phyloP scores from a whole-genome alignment of 495 filamentous ascomycete genomes.

The Penicillium macrosclerotiorum region DNA sequence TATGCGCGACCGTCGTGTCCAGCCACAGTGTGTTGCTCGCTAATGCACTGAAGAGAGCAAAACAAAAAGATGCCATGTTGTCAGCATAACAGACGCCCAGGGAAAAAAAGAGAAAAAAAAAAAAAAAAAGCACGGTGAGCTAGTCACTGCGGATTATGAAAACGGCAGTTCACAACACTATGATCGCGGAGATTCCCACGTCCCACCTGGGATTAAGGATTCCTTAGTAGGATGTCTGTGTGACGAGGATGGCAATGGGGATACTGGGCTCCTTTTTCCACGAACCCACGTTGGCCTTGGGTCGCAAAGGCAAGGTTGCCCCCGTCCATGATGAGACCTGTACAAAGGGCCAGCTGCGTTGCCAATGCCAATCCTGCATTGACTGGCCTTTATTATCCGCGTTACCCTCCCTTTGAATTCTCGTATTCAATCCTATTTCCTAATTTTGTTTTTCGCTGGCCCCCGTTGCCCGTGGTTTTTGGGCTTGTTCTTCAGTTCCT shows the following conservation, averaged over 20 bases:
- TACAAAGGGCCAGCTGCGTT: conserved; percentile 21
- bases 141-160: too few relatives aligned
- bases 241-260: conserved; percentile 9
- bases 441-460: not conserved
- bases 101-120: too few relatives aligned
- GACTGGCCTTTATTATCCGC: not conserved
- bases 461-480: not conserved
- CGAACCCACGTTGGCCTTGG: not conserved
- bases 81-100: too few relatives aligned
- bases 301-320: conserved; percentile 20
- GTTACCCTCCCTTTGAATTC: conserved; percentile 4
- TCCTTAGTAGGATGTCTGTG: not conserved
- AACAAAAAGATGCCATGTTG: too few relatives aligned
- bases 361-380: conserved; percentile 14
- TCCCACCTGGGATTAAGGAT: conserved; percentile 14
- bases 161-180: too few relatives aligned
- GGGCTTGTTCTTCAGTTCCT: not conserved
- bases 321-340: conserved; percentile 21
- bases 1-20: too few relatives aligned
- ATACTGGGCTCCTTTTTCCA: conserved; percentile 11
- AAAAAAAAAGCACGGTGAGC: too few relatives aligned
- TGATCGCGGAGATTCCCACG: conserved; percentile 6
- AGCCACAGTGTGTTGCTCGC: too few relatives aligned
- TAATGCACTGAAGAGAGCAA: too few relatives aligned
- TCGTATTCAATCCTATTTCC: not conserved